phyloP scores from a whole-genome alignment of 1,284 basidiomycete genomes.

The Pholiota adiposa region DNA sequence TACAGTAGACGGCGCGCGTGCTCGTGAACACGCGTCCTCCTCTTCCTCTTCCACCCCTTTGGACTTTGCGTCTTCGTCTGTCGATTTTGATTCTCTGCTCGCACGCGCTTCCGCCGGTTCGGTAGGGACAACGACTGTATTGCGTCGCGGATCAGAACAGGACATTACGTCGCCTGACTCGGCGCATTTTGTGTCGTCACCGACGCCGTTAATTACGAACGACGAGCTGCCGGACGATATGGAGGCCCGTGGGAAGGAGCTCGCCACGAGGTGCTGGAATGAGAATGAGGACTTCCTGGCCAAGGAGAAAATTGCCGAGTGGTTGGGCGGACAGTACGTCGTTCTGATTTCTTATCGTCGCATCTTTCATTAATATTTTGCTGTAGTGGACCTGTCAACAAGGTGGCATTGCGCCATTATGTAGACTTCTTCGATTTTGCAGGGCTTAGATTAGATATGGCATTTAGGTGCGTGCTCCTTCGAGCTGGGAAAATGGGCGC shows the following conservation, averaged over 20 bases:
- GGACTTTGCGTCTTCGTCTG: not conserved
- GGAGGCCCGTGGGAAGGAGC: constrained; percentile 70
- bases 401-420: constrained; percentile 77
- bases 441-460: constrained; percentile 81
- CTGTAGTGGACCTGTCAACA: constrained; percentile 75
- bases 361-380: not conserved
- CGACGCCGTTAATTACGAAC: constrained; percentile 44
- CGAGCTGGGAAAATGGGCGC: not conserved
- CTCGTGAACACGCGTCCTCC: constrained; percentile 42
- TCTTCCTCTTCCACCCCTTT: not conserved
- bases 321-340: constrained; percentile 88
- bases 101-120: constrained; percentile 3
- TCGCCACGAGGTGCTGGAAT: constrained; percentile 84
- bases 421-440: constrained; percentile 91
- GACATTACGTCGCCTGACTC: constrained; percentile 42
- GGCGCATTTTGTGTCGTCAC: constrained; percentile 27
- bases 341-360: not conserved
- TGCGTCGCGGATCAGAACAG: constrained; percentile 27
- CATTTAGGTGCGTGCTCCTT: constrained; percentile 71
- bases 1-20: constrained; percentile 47
- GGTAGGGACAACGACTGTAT: not conserved
- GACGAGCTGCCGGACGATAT: constrained; percentile 57
- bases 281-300: constrained; percentile 86
- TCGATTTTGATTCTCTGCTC: constrained; percentile 10
- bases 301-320: constrained; percentile 94